Percentiles rank a stretch among this genome's conserved stretches.
These are phyloP conservation scores for Oleoguttula mirabilis DNA, from an alignment of 495 filamentous ascomycete genomes.

Conservation along the genomic window DNA sequence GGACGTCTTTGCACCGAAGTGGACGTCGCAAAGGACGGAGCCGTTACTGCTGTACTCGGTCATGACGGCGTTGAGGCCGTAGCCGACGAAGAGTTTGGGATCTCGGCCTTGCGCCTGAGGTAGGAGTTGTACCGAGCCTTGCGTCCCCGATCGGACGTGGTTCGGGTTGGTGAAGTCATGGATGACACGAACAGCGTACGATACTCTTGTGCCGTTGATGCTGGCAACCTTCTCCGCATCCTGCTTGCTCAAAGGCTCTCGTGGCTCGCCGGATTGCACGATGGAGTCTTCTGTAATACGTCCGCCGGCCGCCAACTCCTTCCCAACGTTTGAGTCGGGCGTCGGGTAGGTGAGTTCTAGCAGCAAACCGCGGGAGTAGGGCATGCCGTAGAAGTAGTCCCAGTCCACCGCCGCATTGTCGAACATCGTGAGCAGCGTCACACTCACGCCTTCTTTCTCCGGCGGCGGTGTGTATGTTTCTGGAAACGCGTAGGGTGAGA, in stretches of 20 bases:
- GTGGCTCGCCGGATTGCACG: too few species aligned
- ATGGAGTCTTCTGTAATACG: neutral
- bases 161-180: neutral
- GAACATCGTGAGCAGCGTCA: slow-evolving; percentile 41
- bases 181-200: slow-evolving; percentile 2
- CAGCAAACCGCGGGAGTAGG: slow-evolving; percentile 1
- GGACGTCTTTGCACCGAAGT: slow-evolving; percentile 6
- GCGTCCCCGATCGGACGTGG: neutral
- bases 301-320: neutral
- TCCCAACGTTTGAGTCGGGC: neutral
- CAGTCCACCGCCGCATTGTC: slow-evolving; percentile 35
- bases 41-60: slow-evolving; percentile 13
- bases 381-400: neutral
- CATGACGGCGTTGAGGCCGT: slow-evolving; percentile 7
- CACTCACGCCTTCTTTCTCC: slow-evolving; percentile 25
- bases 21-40: slow-evolving; percentile 14
- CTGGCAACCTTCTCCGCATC: slow-evolving; percentile 7
- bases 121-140: neutral
- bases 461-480: neutral
- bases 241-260: neutral
- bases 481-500: neutral
- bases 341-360: neutral
- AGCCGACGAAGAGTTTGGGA: slow-evolving; percentile 11
- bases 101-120: neutral
- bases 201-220: slow-evolving; percentile 2